Percentiles rank a stretch among this genome's conserved stretches.
Evolutionary conservation across 2,329 filamentous ascomycete genomes (phyloP).

Genomic region (Cladophialophora exuberans): DNA sequence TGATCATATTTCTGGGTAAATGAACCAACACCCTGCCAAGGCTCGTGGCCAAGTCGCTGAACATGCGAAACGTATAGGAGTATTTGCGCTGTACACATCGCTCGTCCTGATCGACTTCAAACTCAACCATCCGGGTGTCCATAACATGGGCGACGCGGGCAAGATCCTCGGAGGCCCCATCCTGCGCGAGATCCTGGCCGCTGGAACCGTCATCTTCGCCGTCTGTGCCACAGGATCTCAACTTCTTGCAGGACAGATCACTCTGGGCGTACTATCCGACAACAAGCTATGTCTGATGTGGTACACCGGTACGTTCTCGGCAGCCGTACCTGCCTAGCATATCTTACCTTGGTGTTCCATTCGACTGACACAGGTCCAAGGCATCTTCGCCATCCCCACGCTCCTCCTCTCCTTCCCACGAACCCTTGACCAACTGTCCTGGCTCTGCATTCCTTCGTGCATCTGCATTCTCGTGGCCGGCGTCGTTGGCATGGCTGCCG

Average conservation of each 20-base stretch:
- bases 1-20: conserved; percentile 54
- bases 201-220: conserved; percentile 57
- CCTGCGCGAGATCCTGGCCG: conserved; percentile 55
- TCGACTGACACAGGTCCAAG: not conserved
- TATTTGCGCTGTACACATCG: conserved; percentile 56
- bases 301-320: conserved; percentile 48
- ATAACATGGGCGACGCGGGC: conserved; percentile 62
- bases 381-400: conserved; percentile 53
- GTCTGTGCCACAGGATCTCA: conserved; percentile 57
- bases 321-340: no score
- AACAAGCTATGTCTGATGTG: conserved; percentile 54
- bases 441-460: conserved; percentile 50
- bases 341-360: not conserved
- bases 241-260: conserved; percentile 56
- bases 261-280: conserved; percentile 51
- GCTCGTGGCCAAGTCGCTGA: not conserved
- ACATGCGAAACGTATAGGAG: conserved; percentile 10
- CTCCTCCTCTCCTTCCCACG: conserved; percentile 53
- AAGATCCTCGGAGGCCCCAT: conserved; percentile 57
- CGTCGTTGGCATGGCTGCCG: conserved; percentile 56
- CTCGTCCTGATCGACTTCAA: conserved; percentile 58
- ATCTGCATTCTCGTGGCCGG: conserved; percentile 55
- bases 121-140: conserved; percentile 57
- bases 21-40: not conserved
- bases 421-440: conserved; percentile 54